Evolutionary conservation across 2,329 filamentous ascomycete species (phyloP).

Genomic region (Diaporthe caulivora): DNA sequence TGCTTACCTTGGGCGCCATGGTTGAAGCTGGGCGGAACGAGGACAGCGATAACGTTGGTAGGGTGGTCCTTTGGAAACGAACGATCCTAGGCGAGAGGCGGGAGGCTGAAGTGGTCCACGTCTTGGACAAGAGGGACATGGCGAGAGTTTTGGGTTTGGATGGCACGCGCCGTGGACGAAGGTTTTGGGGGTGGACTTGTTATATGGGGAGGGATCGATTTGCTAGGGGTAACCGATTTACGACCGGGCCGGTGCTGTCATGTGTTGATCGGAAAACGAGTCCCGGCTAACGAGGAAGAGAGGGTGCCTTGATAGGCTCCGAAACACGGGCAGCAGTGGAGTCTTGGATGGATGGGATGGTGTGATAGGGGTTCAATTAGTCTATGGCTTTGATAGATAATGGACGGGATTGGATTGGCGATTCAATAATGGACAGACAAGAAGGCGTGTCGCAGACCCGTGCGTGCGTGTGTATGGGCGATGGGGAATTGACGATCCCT

Average conservation of each 20-base stretch:
- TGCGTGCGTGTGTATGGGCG: not conserved
- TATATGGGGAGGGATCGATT: constrained; percentile 21
- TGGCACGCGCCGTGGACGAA: not conserved
- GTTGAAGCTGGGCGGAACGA: constrained; percentile 54
- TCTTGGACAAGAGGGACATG: constrained; percentile 41
- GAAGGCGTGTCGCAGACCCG: not conserved
- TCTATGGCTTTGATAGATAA: not conserved
- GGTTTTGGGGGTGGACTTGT: not conserved
- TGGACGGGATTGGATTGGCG: not conserved
- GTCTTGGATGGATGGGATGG: not conserved
- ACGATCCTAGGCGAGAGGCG: constrained; percentile 43
- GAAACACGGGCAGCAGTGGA: constrained; percentile 25
- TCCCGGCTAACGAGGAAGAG: not conserved
- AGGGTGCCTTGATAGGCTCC: constrained; percentile 8
- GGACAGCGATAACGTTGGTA: constrained; percentile 42
- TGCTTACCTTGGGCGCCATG: constrained; percentile 59
- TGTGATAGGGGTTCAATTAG: constrained; percentile 16
- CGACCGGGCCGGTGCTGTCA: constrained; percentile 38
- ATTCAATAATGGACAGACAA: not conserved
- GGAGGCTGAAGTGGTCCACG: constrained; percentile 43
- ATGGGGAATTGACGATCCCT: constrained; percentile 1
- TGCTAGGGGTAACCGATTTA: constrained; percentile 26
- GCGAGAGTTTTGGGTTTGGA: not conserved
- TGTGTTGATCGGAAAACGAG: constrained; percentile 32
- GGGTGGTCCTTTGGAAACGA: constrained; percentile 46